Percentiles rank a stretch among this genome's conserved stretches.
phyloP scores from a whole-genome alignment of 768 basidiomycete species.

The Xanthoconium purpureum region DNA sequence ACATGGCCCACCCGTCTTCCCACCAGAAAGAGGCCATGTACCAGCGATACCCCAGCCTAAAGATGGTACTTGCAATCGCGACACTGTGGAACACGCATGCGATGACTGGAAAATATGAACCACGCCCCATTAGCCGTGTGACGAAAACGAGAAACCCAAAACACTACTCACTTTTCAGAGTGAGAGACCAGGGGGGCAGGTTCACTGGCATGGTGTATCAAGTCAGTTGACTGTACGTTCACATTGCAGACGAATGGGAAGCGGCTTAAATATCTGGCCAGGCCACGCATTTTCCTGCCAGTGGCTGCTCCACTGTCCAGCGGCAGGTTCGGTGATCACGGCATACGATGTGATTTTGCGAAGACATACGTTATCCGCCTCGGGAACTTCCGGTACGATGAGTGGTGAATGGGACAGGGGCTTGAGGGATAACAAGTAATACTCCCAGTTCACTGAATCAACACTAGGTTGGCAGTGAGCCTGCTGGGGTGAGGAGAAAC shows the following conservation, averaged over 20 bases:
- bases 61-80: slow-evolving; percentile 24
- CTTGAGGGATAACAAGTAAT: too few relatives aligned
- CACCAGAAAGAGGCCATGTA: slow-evolving; percentile 25
- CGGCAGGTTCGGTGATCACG: too few relatives aligned
- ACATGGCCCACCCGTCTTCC: slow-evolving; percentile 28
- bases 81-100: slow-evolving; percentile 14
- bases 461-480: too few relatives aligned
- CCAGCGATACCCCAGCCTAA: slow-evolving; percentile 23
- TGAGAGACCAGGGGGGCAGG: slow-evolving; percentile 5
- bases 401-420: too few relatives aligned
- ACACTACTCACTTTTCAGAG: slow-evolving; percentile 14
- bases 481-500: too few relatives aligned
- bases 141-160: not conserved
- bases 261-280: not conserved
- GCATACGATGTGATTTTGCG: too few relatives aligned
- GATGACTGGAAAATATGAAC: slow-evolving; percentile 10
- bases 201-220: not conserved
- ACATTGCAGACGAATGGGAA: not conserved
- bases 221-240: not conserved
- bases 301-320: too few relatives aligned
- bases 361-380: too few relatives aligned
- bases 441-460: too few relatives aligned
- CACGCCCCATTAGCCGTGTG: not conserved
- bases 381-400: too few relatives aligned
- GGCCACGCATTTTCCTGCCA: too few relatives aligned